Base-by-base conservation (phyloP, 1,284 basidiomycete species). In the Schizopora paradoxa region DNA sequence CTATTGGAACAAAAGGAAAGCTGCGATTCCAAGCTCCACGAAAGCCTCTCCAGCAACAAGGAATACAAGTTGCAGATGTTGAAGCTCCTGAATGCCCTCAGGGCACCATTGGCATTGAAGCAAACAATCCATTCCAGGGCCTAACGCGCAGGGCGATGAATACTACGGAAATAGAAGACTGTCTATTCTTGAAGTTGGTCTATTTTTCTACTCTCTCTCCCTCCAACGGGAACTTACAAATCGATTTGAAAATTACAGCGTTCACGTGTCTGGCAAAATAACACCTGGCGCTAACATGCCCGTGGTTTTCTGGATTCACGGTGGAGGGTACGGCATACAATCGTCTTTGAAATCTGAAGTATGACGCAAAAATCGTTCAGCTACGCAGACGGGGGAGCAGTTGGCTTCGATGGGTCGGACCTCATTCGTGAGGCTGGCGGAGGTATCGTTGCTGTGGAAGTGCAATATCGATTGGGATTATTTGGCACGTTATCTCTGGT, bases 241-340 rank as follows among this genome's bases (percentile, higher is more conserved):
- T 19, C 19, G 25, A 18, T 27, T 48, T 19, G 16, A 46, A 22
- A 37, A 19, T 13, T n/a, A 4, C 29, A 65, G 64, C 32, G 61
- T 66, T 4, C 49, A 56, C 35, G 51, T 56, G 36, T 59, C 62
- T 2, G 59, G 58, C 7, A 38, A 48, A 8, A 45, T 51, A 5
- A 23, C 21, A 27, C 28, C 52, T 4, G 45, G 48, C 1, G 52
- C 50, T 11, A 54, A 54, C 19, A 47, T 62, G 40, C 63, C 65
- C 18, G 60, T 63, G 6, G 31, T 67, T 6, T 54, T 67, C 11
- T 67, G 55, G 58, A 65, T 66, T 21, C 66, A 67, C 28, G 65
- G 65, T 26, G 64, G 64, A 50, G 61, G 59, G 49, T 37, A 7
- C n/a, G 25, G 23, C 14, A 21, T 27, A 33, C 6, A 19, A 26